Percentiles rank a stretch among this genome's conserved stretches.
Evolutionary conservation across 768 basidiomycete species (phyloP).

Genomic region (Panellus pusillus): DNA sequence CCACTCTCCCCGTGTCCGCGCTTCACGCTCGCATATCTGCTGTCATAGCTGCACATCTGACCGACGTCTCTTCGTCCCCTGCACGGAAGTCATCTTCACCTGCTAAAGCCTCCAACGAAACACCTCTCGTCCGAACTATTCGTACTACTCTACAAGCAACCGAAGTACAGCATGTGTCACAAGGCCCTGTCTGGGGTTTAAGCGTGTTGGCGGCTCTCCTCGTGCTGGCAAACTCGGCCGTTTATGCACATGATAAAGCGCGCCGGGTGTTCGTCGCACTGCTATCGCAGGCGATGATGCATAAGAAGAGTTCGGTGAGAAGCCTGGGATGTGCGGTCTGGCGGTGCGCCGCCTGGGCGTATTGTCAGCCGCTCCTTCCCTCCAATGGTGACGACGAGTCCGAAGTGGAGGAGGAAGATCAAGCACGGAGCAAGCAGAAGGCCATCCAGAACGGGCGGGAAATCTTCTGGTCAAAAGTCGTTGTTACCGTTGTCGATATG

Average conservation of each 20-base stretch:
- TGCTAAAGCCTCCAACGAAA: conserved; percentile 39
- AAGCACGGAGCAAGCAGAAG: conserved; percentile 29
- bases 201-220: conserved; percentile 65
- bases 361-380: conserved; percentile 53
- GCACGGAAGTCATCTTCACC: conserved; percentile 33
- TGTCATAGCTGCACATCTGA: conserved; percentile 48
- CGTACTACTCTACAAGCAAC: conserved; percentile 57
- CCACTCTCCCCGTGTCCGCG: conserved; percentile 45
- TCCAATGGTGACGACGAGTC: conserved; percentile 31
- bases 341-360: conserved; percentile 67
- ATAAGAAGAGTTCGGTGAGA: conserved; percentile 64
- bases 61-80: conserved; percentile 37
- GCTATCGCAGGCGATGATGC: conserved; percentile 55
- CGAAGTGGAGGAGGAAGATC: conserved; percentile 26
- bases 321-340: conserved; percentile 62
- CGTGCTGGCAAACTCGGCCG: conserved; percentile 60
- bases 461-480: conserved; percentile 40
- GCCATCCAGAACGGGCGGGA: conserved; percentile 27
- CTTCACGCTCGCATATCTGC: conserved; percentile 56
- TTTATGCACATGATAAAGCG: conserved; percentile 45
- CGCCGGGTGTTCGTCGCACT: conserved; percentile 49
- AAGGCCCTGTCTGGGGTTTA: conserved; percentile 79
- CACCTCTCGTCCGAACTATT: conserved; percentile 62
- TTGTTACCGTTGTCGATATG: conserved; percentile 50
- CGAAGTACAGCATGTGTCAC: conserved; percentile 61